A percentile compares a stretch with the other conserved stretches of the same genome.
These are phyloP conservation scores for Ustilago xerochloae DNA, from an alignment of 1,284 basidiomycete genomes.

Conservation along the genomic window DNA sequence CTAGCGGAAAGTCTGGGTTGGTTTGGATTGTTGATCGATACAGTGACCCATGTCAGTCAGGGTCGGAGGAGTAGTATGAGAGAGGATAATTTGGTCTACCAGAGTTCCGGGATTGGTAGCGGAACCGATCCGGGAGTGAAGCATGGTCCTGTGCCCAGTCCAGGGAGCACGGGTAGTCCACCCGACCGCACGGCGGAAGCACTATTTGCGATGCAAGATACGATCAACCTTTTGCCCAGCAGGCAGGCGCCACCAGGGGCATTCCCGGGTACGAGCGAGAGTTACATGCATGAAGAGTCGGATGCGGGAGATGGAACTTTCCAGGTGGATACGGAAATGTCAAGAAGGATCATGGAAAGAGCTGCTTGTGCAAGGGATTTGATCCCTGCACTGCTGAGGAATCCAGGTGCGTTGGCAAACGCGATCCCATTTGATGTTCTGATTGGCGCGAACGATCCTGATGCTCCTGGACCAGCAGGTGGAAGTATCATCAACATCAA, in stretches of 20 bases:
- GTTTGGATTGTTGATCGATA: slow-evolving; percentile 51
- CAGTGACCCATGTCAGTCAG: slow-evolving; percentile 43
- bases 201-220: slow-evolving; percentile 44
- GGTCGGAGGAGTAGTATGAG: slow-evolving; percentile 40
- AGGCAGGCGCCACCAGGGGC: slow-evolving; percentile 48
- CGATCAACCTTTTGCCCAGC: slow-evolving; percentile 37
- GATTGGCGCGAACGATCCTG: slow-evolving; percentile 34
- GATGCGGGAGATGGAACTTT: slow-evolving; percentile 36
- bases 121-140: slow-evolving; percentile 40
- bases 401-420: slow-evolving; percentile 43
- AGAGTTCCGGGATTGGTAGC: slow-evolving; percentile 28
- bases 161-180: slow-evolving; percentile 10
- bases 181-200: slow-evolving; percentile 41
- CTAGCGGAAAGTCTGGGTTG: slow-evolving; percentile 48
- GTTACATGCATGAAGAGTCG: slow-evolving; percentile 44
- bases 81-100: slow-evolving; percentile 42
- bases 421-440: slow-evolving; percentile 46
- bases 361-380: slow-evolving; percentile 45
- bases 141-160: slow-evolving; percentile 18
- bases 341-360: slow-evolving; percentile 46
- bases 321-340: slow-evolving; percentile 49
- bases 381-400: slow-evolving; percentile 42
- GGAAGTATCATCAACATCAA: slow-evolving; percentile 43
- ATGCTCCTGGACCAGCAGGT: slow-evolving; percentile 7
- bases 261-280: slow-evolving; percentile 41